Evolutionary conservation across 306 rosid species (phyloP).

Genomic region (Fragaria vesca): DNA sequence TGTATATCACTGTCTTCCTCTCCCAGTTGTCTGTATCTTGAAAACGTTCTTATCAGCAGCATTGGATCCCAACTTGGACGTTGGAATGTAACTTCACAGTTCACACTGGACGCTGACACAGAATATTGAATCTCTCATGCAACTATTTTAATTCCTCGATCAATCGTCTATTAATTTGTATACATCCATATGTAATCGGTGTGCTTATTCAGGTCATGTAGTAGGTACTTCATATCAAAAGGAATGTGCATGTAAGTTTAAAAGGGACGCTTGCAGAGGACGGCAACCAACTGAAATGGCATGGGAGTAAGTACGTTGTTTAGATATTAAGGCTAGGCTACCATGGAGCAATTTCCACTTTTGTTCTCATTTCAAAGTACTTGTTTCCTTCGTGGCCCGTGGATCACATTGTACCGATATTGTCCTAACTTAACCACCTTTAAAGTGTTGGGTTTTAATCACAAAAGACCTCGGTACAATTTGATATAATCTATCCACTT

Average conservation of each 20-base stretch:
- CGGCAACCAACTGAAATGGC: neutral
- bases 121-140: neutral
- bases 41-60: neutral
- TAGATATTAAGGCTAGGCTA: too few relatives aligned
- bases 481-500: too few relatives aligned
- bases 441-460: too few relatives aligned
- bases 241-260: neutral
- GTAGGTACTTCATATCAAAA: neutral
- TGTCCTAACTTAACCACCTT: too few relatives aligned
- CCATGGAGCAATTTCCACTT: neutral
- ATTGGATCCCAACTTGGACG: constrained; percentile 1
- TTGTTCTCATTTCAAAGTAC: neutral
- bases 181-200: neutral
- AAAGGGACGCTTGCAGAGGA: neutral
- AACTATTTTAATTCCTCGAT: neutral
- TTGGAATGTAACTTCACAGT: neutral
- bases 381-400: neutral
- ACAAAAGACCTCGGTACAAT: too few relatives aligned
- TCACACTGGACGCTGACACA: neutral
- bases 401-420: too few relatives aligned
- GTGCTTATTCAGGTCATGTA: neutral
- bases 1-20: constrained; percentile 1
- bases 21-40: neutral
- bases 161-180: neutral
- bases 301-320: too few relatives aligned